A percentile compares a stretch with the other conserved stretches of the same genome.
Conservation (phyloP, 345 rosid species). For the Carallia pectinifolia region DNA sequence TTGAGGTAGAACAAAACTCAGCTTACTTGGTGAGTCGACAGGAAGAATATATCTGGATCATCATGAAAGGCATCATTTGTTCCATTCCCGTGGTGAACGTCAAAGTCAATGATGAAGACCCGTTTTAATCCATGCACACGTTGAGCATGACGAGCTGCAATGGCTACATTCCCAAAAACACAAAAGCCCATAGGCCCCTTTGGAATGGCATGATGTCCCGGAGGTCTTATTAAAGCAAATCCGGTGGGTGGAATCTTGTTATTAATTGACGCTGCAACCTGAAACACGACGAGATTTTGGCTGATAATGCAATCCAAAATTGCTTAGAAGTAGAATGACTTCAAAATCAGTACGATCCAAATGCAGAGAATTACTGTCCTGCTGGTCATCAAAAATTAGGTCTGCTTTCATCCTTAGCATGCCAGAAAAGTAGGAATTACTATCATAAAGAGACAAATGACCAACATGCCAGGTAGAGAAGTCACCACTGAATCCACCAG, state of each 20-base stretch:
- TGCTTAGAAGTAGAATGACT: not conserved
- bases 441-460: slow-evolving; percentile 46
- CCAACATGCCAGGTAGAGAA: slow-evolving; percentile 57
- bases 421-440: slow-evolving; percentile 5
- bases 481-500: slow-evolving; percentile 98
- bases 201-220: slow-evolving; percentile 91
- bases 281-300: slow-evolving; percentile 16
- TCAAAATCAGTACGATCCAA: not conserved
- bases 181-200: slow-evolving; percentile 99
- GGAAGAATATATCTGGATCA: slow-evolving; percentile 86
- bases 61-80: slow-evolving; percentile 82
- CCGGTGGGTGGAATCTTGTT: slow-evolving; percentile 62
- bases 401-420: slow-evolving; percentile 2
- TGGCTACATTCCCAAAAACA: slow-evolving; percentile 85
- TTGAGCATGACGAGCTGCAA: slow-evolving; percentile 94
- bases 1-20: not conserved
- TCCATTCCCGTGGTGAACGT: slow-evolving; percentile 98
- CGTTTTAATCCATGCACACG: slow-evolving; percentile 63
- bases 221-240: slow-evolving; percentile 92
- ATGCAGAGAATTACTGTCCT: not conserved
- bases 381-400: not conserved
- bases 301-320: not conserved
- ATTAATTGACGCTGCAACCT: slow-evolving; percentile 68
- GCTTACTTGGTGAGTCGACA: slow-evolving; percentile 91
- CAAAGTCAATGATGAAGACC: slow-evolving; percentile 81